phyloP scores from a whole-genome alignment of 1,284 basidiomycete species.

The Porogramme epimiltina region DNA sequence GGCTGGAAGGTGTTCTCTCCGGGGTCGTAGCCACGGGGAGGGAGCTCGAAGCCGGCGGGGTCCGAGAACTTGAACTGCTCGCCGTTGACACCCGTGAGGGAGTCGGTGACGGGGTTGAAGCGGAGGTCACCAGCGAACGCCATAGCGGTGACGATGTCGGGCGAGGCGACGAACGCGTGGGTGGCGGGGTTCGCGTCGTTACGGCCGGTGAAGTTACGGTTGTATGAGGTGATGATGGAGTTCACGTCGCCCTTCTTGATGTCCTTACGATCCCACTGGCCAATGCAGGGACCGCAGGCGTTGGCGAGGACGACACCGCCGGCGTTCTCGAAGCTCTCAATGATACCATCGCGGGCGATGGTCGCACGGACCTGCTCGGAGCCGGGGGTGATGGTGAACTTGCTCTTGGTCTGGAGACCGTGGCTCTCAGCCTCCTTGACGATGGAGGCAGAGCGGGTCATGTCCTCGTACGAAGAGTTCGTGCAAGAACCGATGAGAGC shows the following conservation, averaged over 20 bases:
- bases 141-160: conserved; percentile 97
- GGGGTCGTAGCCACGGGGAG: conserved; percentile 93
- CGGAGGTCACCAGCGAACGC: conserved; percentile 92
- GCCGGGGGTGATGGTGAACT: conserved; percentile 98
- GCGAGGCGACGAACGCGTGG: conserved; percentile 98
- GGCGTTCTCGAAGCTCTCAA: conserved; percentile 82
- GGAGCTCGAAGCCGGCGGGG: conserved; percentile 90
- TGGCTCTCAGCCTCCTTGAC: conserved; percentile 87
- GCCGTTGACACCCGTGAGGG: conserved; percentile 88
- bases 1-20: conserved; percentile 98
- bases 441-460: conserved; percentile 96
- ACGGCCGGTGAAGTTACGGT: conserved; percentile 99
- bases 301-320: conserved; percentile 97
- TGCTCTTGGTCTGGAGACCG: conserved; percentile 89
- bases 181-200: conserved; percentile 99
- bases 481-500: conserved; percentile 99
- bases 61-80: conserved; percentile 97
- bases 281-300: conserved; percentile 98
- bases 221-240: conserved; percentile 99
- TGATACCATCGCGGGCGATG: conserved; percentile 95
- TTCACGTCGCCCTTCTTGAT: conserved; percentile 97
- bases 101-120: conserved; percentile 97
- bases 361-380: conserved; percentile 98
- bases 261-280: conserved; percentile 98
- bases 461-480: conserved; percentile 99